These are phyloP conservation scores for Posidonia oceanica DNA, from an alignment of 116 monocot species.

Conservation along the genomic window DNA sequence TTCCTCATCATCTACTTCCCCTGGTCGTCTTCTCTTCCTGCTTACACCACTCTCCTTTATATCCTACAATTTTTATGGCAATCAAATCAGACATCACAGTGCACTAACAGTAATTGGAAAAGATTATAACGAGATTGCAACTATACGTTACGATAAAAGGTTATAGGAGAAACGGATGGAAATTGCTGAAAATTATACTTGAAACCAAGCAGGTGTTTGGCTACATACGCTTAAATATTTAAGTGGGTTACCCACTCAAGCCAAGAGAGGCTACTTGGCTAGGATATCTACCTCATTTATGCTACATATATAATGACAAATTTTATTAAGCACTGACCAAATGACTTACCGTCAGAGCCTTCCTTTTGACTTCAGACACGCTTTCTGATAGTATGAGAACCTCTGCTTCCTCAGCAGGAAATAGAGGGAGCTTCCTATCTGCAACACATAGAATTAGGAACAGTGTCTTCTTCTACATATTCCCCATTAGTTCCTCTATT, in stretches of 20 bases:
- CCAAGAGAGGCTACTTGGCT: no score
- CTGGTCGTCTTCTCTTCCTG: conserved; percentile 30
- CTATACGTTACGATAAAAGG: no score
- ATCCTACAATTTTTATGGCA: conserved; percentile 16
- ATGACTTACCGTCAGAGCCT: conserved; percentile 35
- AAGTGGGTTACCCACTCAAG: not conserved
- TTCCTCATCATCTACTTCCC: conserved; percentile 42
- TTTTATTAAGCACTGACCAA: not conserved
- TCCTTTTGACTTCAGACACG: conserved; percentile 55
- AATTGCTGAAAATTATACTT: not conserved
- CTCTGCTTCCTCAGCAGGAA: conserved; percentile 30
- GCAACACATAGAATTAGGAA: conserved; percentile 4
- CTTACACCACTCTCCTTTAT: conserved; percentile 32
- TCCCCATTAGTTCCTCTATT: not conserved
- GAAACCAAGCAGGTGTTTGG: no score
- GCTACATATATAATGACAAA: not conserved
- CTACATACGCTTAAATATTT: no score
- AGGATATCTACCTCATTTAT: not conserved
- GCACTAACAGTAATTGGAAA: not conserved
- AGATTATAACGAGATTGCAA: not conserved
- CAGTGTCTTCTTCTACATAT: not conserved
- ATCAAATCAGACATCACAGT: not conserved
- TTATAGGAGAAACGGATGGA: not conserved
- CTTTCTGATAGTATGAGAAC: conserved; percentile 36
- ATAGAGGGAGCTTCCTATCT: conserved; percentile 50